Evolutionary conservation across 768 basidiomycete species (phyloP).

Genomic region (Kwoniella heveanensis): DNA sequence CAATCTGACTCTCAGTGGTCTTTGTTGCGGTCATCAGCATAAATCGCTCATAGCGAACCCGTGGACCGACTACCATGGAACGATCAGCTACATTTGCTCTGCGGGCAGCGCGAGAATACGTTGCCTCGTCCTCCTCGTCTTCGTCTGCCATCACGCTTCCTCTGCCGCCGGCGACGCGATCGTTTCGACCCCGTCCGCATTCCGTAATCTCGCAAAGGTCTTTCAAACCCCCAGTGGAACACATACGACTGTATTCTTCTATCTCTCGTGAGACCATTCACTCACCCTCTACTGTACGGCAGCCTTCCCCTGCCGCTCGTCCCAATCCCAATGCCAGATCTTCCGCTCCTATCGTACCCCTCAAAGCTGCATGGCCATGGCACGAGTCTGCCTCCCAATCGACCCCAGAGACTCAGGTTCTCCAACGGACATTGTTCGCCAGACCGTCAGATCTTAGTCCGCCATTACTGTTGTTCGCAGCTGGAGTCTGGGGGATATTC

Average conservation of each 20-base stretch:
- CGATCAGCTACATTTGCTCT: neutral
- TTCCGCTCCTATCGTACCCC: neutral
- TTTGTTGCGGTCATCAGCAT: too few relatives aligned
- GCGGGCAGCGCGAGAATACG: neutral
- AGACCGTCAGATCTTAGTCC: slow-evolving; percentile 16
- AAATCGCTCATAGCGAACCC: too few relatives aligned
- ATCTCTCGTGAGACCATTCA: neutral
- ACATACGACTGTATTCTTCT: neutral
- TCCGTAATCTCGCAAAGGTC: too few relatives aligned
- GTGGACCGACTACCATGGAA: neutral
- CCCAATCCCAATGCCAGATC: neutral
- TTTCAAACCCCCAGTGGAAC: neutral
- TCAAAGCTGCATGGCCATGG: slow-evolving; percentile 25
- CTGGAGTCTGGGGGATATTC: slow-evolving; percentile 21
- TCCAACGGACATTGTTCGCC: slow-evolving; percentile 20
- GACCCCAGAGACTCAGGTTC: neutral
- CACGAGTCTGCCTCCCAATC: slow-evolving; percentile 7
- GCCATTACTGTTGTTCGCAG: slow-evolving; percentile 15
- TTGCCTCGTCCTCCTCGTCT: neutral
- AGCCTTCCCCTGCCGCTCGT: neutral
- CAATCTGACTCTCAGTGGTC: too few relatives aligned
- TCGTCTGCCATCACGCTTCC: neutral
- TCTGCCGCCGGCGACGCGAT: neutral
- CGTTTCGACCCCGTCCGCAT: neutral
- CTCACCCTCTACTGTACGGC: neutral